Evolutionary conservation across 208 protist genomes (phyloP).

Genomic region (Endotrypanum monterogeii): DNA sequence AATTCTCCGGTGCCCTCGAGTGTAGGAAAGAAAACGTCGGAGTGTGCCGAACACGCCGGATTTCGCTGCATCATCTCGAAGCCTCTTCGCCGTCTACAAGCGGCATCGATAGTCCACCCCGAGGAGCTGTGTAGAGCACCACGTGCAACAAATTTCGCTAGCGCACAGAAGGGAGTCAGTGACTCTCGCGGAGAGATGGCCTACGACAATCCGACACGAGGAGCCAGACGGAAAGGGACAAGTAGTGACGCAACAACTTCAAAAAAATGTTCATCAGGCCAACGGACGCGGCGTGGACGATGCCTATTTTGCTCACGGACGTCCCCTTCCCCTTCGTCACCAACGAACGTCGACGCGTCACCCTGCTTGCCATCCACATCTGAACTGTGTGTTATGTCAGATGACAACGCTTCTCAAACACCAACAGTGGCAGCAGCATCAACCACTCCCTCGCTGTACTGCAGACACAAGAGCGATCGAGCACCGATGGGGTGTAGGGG

Average conservation of each 20-base stretch:
- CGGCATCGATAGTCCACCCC: background rate
- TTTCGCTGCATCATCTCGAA: constrained; percentile 29
- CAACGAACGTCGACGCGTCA: background rate
- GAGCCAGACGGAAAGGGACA: background rate
- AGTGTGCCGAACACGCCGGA: background rate
- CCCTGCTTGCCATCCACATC: background rate
- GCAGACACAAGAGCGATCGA: background rate
- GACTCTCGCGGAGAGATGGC: background rate
- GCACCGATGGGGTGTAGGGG: background rate
- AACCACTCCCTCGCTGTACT: background rate
- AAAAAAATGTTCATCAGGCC: background rate
- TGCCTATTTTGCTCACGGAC: background rate
- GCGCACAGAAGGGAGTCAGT: background rate
- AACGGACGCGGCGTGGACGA: background rate
- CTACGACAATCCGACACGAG: background rate
- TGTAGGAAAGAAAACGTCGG: background rate
- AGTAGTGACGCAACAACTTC: background rate
- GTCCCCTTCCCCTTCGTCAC: constrained; percentile 11
- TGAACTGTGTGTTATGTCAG: background rate
- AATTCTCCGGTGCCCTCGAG: background rate
- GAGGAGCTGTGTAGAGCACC: background rate
- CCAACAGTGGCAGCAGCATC: background rate
- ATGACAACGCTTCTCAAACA: background rate
- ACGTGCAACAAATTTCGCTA: background rate
- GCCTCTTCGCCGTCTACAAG: constrained; percentile 5